Percentiles rank a stretch among this genome's conserved stretches.
These are phyloP conservation scores for Globisporangium nunn DNA, from an alignment of 352 stramenopile species.

Conservation along the genomic window DNA sequence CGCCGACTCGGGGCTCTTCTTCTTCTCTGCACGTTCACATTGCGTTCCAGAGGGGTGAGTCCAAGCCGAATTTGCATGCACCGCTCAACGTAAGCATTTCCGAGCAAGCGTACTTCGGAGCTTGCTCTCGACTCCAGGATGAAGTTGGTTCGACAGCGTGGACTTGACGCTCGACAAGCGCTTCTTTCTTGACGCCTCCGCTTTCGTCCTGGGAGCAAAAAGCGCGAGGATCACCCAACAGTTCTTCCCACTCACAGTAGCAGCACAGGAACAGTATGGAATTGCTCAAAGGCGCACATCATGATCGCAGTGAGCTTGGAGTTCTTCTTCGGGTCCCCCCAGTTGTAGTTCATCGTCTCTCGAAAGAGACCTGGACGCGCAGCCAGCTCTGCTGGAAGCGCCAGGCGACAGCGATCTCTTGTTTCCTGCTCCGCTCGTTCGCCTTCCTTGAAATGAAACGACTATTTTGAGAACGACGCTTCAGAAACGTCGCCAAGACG, in stretches of 20 bases:
- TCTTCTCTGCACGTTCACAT: constrained; percentile 23
- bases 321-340: constrained; percentile 78
- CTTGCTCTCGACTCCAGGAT: constrained; percentile 56
- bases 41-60: neutral
- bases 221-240: neutral
- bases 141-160: constrained; percentile 71
- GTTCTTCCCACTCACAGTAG: too few species aligned
- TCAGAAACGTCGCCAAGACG: too few species aligned
- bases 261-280: neutral
- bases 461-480: too few species aligned
- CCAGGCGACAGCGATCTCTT: too few species aligned
- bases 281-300: constrained; percentile 38
- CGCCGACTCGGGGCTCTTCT: constrained; percentile 22
- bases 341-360: constrained; percentile 71
- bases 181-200: constrained; percentile 60
- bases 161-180: constrained; percentile 64
- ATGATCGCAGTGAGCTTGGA: constrained; percentile 58
- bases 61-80: too few species aligned
- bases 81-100: too few species aligned
- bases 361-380: neutral
- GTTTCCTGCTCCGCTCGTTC: too few species aligned
- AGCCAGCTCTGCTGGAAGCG: too few species aligned
- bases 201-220: constrained; percentile 41
- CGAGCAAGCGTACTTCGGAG: constrained; percentile 34
- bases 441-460: too few species aligned